Evolutionary conservation across 371 early-diverging fungal species (phyloP), one percentile per base, ranked within the genome.

Genomic region (Mucor saturninus): DNA sequence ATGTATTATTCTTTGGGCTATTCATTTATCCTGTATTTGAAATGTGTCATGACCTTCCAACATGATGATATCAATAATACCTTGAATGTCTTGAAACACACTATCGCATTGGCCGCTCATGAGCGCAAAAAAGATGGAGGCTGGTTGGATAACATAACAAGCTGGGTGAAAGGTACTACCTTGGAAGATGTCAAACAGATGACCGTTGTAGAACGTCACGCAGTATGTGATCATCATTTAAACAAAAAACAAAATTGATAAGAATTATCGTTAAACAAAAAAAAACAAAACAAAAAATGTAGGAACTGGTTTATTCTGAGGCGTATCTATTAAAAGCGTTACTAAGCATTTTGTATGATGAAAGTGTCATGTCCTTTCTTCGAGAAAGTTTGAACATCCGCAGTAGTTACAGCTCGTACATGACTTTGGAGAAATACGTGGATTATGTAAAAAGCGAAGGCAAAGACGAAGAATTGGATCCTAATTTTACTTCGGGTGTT

Each of bases 11-110:
- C 90, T 30, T 83, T 87, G 39, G 93, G 93, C 5, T 84, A 84
- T 38, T 84, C 87, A 4, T 81, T 88, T 39, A 83, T 93, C 54
- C 64, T 80, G 51, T 85, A 77, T 54, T 68, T 93, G 10, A 86
- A 88, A 42, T 84, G 86, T 8, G 72, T 85, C 69, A 88, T 93
- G 88, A 89, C 93, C 29, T 92, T 93, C 63, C 88, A 92, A 46
- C 69, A 70, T 35, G 66, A 79, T 21, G 89, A 91, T 51, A 80
- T 92, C 48, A 57, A 77, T n/a, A 59, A 59, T 0, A 89, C 93
- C 0, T 69, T 83, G n/a, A 78, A 81, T n/a, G 79, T 85, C 0
- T 73, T 90, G 13, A 77, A 84, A 39, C 71, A 74, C 35, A 81
- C 91, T 0, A 74, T 90, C 13, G 81, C 84, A 14, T 60, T 87